Conservation (phyloP, 78 protist species). For the Andalucia godoyi region DNA sequence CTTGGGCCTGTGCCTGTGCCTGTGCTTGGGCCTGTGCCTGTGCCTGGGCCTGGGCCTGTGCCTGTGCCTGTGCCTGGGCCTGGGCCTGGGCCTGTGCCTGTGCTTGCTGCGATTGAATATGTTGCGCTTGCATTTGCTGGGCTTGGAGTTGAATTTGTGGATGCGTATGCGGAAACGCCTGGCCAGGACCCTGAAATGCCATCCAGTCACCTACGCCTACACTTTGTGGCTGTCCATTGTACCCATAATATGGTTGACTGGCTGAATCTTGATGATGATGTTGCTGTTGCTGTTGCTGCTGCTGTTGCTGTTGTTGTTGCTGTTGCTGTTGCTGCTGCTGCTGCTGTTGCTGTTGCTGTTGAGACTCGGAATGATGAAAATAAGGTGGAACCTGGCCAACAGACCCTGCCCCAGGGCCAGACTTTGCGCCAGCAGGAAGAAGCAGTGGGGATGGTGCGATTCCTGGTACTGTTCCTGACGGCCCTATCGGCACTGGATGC, state of each 20-base stretch:
- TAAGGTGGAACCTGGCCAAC: not conserved
- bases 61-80: too few species aligned
- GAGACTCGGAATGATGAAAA: not conserved
- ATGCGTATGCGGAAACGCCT: too few species aligned
- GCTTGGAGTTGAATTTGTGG: too few species aligned
- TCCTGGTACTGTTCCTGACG: not conserved
- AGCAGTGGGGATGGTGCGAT: not conserved
- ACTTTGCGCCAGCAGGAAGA: not conserved
- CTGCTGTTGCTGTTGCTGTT: not conserved
- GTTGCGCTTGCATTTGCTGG: too few species aligned
- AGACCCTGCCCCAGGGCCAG: not conserved
- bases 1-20: too few species aligned
- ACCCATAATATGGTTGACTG: not conserved
- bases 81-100: too few species aligned
- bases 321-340: constrained; percentile 6
- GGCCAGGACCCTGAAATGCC: too few species aligned
- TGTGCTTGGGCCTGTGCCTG: too few species aligned
- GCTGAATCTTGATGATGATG: not conserved
- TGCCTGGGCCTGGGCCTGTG: too few species aligned
- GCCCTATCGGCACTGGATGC: not conserved
- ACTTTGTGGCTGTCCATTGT: not conserved
- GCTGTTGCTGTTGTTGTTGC: constrained; percentile 1
- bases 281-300: not conserved
- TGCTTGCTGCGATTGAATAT: too few species aligned
- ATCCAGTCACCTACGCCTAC: too few species aligned